Evolutionary conservation across 2,329 filamentous ascomycete species (phyloP), one percentile per base, ranked within the genome.

Genomic region (Cordyceps tenuipes): DNA sequence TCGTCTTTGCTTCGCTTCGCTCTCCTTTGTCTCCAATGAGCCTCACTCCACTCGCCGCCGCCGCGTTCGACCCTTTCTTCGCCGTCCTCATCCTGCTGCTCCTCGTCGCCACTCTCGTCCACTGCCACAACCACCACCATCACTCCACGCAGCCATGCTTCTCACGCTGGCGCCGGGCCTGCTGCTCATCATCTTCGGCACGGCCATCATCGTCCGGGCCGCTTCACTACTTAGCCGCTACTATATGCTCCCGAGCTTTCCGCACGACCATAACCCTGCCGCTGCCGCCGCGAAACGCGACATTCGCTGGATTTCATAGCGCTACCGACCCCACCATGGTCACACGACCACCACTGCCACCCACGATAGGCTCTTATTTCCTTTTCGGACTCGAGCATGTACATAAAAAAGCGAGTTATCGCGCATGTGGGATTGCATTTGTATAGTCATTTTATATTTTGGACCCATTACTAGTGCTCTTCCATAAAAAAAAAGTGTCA

Each of bases 151-250:
- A 51, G 43, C 50, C 58, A 61, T 61, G 59, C 59, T 61, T 26
- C 59, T 61, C 59, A 61, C 52, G 46, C 52, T 61, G 52, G 46
- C 52, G n/a, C 59, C 52, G 36, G 51, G 51, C 34, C 29, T 56
- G 21, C 41, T 61, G 36, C 59, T 61, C 51, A 56, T 61, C 44
- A 46, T 56, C 19, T 61, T 56, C 19, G 52, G 59, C 59, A 56
- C 59, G 46, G 52, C 31, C 44, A 57, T 61, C 29, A 51, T 56
- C 23, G 17, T 61, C n/a, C 59, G 59, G 19, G 46, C 52, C 17
- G 59, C 59, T 56, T 61, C 59, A 46, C 59, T 61, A 1, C 59
- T 61, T 44, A 59, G 49, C 21, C 57, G 57, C 49, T 59, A 59
- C 43, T 43, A 53, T 43, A 41, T 47, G 39, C 49, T 59, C 41